Percentiles rank a stretch among this genome's conserved stretches.
phyloP scores from a whole-genome alignment of 192 early-diverging fungal species.

The Linnemannia exigua region DNA sequence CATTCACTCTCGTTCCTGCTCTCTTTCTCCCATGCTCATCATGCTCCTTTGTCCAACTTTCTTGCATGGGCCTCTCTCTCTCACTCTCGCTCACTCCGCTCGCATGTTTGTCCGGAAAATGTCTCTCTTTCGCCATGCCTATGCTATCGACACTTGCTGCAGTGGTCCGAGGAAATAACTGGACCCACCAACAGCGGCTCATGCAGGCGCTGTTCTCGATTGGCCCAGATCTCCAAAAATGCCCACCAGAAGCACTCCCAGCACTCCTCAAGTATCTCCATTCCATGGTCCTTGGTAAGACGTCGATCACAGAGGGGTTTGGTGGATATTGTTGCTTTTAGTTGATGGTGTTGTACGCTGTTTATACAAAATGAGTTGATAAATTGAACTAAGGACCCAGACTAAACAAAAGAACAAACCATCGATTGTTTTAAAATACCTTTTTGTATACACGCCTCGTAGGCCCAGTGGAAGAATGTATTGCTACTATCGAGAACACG shows the following conservation, averaged over 20 bases:
- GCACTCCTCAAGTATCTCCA: constrained; percentile 22
- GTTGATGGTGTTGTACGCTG: not conserved
- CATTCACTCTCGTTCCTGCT: not conserved
- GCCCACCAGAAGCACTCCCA: constrained; percentile 25
- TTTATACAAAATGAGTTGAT: not conserved
- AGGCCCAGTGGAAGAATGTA: constrained; percentile 46
- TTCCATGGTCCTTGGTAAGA: constrained; percentile 51
- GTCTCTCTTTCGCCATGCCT: not conserved
- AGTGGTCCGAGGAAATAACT: constrained; percentile 28
- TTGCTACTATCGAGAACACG: constrained; percentile 32
- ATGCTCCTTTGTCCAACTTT: not conserved
- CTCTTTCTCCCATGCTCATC: not conserved
- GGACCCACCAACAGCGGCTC: constrained; percentile 51
- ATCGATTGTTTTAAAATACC: not conserved
- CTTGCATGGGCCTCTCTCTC: not conserved
- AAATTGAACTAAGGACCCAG: not conserved
- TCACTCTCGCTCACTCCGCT: not conserved
- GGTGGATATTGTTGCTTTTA: not conserved
- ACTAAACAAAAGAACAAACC: not conserved
- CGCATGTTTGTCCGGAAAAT: not conserved
- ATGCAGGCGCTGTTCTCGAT: constrained; percentile 51
- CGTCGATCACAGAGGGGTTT: not conserved
- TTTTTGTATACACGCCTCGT: not conserved
- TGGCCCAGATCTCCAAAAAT: constrained; percentile 37
- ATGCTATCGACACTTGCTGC: not conserved